These are phyloP conservation scores for Trypanosoma cruzi DNA, from an alignment of 208 protist genomes.

Conservation along the genomic window DNA sequence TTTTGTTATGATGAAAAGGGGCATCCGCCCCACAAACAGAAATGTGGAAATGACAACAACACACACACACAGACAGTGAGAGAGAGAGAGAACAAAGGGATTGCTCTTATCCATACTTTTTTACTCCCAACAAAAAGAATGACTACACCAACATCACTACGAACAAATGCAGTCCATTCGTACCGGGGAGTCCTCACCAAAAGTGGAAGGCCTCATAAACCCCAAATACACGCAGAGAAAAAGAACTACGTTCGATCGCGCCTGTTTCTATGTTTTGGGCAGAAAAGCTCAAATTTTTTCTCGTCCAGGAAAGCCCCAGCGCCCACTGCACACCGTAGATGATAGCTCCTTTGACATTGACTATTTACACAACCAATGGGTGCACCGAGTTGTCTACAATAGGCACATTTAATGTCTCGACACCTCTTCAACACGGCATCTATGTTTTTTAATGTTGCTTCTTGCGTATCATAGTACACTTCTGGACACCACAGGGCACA, in stretches of 20 bases:
- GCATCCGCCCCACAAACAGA: neutral
- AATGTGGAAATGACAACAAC: neutral
- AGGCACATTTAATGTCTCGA: slow-evolving; percentile 46
- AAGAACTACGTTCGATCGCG: neutral
- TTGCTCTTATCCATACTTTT: no score
- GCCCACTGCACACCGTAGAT: slow-evolving; percentile 56
- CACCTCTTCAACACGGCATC: slow-evolving; percentile 32
- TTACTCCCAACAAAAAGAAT: no score
- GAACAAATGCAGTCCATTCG: no score
- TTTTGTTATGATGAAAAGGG: no score
- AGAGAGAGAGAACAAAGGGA: neutral
- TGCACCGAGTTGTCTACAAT: slow-evolving; percentile 51
- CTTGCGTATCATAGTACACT: slow-evolving; percentile 57
- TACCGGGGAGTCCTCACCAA: no score
- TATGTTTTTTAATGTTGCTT: slow-evolving; percentile 32
- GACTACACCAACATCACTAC: no score
- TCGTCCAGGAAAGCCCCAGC: slow-evolving; percentile 22
- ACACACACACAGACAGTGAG: neutral
- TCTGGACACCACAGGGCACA: slow-evolving; percentile 83
- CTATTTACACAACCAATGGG: slow-evolving; percentile 41
- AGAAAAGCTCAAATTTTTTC: slow-evolving; percentile 23
- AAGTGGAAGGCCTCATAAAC: no score
- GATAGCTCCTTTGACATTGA: slow-evolving; percentile 53
- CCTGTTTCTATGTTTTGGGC: slow-evolving; percentile 11
- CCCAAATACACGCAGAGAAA: no score